Percentiles rank a stretch among this genome's conserved stretches.
phyloP scores from a whole-genome alignment of 805 yeast genomes.

The Candida michaelii region DNA sequence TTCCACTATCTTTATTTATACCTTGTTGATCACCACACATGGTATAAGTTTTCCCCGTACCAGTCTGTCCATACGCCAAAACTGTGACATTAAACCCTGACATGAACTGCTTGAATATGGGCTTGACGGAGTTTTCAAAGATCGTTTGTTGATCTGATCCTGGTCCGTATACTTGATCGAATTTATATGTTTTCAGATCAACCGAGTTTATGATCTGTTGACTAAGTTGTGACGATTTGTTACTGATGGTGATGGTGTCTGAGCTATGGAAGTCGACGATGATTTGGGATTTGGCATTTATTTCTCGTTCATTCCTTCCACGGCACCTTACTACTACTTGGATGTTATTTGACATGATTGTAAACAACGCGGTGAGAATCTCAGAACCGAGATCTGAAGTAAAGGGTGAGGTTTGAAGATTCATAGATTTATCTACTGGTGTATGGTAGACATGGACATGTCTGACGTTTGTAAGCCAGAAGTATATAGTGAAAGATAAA shows the following conservation, averaged over 20 bases:
- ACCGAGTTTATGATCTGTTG: slow-evolving; percentile 36
- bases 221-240: slow-evolving; percentile 12
- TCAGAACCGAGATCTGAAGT: no score
- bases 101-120: slow-evolving; percentile 66
- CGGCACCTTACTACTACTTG: slow-evolving; percentile 58
- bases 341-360: slow-evolving; percentile 35
- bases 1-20: slow-evolving; percentile 49
- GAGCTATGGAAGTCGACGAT: slow-evolving; percentile 46
- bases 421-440: no score
- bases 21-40: slow-evolving; percentile 52
- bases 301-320: slow-evolving; percentile 46
- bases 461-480: no score
- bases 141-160: slow-evolving; percentile 69
- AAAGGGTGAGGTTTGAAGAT: no score
- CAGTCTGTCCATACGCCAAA: slow-evolving; percentile 81
- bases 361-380: slow-evolving; percentile 7
- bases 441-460: no score
- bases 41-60: slow-evolving; percentile 82
- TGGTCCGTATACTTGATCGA: slow-evolving; percentile 83
- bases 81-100: slow-evolving; percentile 70
- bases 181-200: slow-evolving; percentile 52
- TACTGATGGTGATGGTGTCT: slow-evolving; percentile 23
- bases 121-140: slow-evolving; percentile 69
- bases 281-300: slow-evolving; percentile 44
- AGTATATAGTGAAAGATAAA: no score